Evolutionary conservation across 345 rosid species (phyloP).

Genomic region (Gossypium turneri): DNA sequence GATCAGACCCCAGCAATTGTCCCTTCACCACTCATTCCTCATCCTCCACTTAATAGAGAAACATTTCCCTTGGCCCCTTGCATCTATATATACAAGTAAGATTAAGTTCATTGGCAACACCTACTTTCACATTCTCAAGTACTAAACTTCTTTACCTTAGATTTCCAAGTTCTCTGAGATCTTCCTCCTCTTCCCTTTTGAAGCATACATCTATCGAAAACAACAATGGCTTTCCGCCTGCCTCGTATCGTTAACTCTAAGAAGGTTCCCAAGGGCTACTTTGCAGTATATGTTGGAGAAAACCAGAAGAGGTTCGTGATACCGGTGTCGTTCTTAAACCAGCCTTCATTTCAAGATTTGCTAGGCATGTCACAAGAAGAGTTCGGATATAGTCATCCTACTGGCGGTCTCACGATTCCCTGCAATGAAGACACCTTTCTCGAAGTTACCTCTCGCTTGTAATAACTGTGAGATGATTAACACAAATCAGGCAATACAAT

Average conservation of each 20-base stretch:
- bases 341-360: conserved; percentile 25
- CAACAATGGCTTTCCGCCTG: conserved; percentile 7
- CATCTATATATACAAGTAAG: background rate
- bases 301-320: conserved; percentile 35
- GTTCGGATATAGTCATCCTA: conserved; percentile 36
- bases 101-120: conserved; percentile 2
- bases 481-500: background rate
- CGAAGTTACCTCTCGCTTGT: background rate
- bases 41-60: background rate
- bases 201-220: background rate
- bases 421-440: conserved; percentile 31
- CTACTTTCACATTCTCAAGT: background rate
- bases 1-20: background rate
- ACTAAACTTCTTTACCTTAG: background rate
- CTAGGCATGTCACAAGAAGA: conserved; percentile 34
- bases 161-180: background rate
- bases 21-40: background rate
- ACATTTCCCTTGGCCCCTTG: background rate
- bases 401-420: conserved; percentile 38
- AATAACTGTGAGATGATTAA: background rate
- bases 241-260: conserved; percentile 10
- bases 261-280: conserved; percentile 13
- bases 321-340: conserved; percentile 31
- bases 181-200: background rate
- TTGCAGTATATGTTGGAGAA: conserved; percentile 27